These are phyloP conservation scores for Ceratobasidium papillatum DNA, from an alignment of 1,284 basidiomycete genomes.

Conservation along the genomic window DNA sequence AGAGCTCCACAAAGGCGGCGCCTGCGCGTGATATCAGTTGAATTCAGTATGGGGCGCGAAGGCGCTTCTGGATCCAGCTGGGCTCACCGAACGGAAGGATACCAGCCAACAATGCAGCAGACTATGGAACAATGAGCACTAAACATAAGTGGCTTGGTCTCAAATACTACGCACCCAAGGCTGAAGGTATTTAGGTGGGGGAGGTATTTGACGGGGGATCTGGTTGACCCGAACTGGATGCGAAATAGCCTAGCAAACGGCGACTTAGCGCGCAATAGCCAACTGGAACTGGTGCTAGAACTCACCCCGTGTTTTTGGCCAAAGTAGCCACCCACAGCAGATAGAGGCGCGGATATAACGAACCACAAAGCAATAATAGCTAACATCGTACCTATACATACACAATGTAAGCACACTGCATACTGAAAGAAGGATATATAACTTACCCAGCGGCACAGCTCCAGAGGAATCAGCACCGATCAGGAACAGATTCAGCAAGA, in stretches of 20 bases:
- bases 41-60: not conserved
- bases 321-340: conserved; percentile 59
- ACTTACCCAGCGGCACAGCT: conserved; percentile 90
- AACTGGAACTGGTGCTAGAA: conserved; percentile 25
- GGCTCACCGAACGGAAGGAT: conserved; percentile 87
- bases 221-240: conserved; percentile 90
- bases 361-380: conserved; percentile 95
- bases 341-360: conserved; percentile 87
- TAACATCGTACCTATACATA: conserved; percentile 76
- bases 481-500: conserved; percentile 88
- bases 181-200: conserved; percentile 81
- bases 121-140: conserved; percentile 54
- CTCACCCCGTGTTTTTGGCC: conserved; percentile 89
- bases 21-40: conserved; percentile 57
- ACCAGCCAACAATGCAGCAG: conserved; percentile 83
- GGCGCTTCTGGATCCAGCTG: not conserved
- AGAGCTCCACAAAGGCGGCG: conserved; percentile 95
- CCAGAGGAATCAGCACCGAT: conserved; percentile 88
- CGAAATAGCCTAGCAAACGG: conserved; percentile 62
- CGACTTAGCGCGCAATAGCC: conserved; percentile 11
- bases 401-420: not conserved
- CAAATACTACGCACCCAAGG: conserved; percentile 66
- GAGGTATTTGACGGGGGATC: conserved; percentile 92
- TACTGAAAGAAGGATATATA: conserved; percentile 4
- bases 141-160: conserved; percentile 31